Base-by-base conservation (phyloP, 1,284 basidiomycete genomes). In the Uromyces viciae-fabae region DNA sequence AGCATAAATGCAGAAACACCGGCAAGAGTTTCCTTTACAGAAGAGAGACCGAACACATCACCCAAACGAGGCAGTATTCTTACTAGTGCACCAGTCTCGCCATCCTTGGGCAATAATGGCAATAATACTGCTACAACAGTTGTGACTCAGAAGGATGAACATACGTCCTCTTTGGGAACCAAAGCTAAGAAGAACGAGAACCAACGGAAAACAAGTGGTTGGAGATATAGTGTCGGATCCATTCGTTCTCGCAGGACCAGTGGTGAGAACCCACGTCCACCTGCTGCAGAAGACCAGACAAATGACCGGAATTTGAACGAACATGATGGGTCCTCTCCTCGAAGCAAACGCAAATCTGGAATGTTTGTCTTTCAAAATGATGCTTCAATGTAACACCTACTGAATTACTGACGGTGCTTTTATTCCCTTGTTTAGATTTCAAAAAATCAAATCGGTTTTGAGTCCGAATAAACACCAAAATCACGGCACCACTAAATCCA, bases 371-470 rank as follows among this genome's bases (percentile, higher is more conserved):
- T 28, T 25, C 43, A 43, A 11, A 68, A 40, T 22, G 46, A 49
- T 49, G 11, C 46, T 11, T 49, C 22, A 11, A n/a, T n/a, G n/a
- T n/a, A n/a, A n/a, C n/a, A n/a, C n/a, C n/a, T n/a, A n/a, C n/a
- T n/a, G n/a, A n/a, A n/a, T 49, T 11, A 22, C 66, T 42, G 66
- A 42, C 28, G 9, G 43, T 40, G 3, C 22, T 17, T n/a, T 25
- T n/a, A n/a, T 68, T 68, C 22, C 40, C 19, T 42, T 60, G 25
- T 62, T 2, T 68, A 78, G 76, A 40, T 69, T 78, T 68, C 76
- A 78, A 40, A 78, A 69, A 42, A 78, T 78, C 46, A 78, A 78
- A 58, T 1, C 52, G 17, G 76, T 40, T 40, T 52, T 78, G 11
- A 78, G 52, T 68, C 76, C 76, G 36, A 40, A 49, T 31, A 46